Base-by-base conservation (phyloP, 1,284 basidiomycete genomes). In the Waitea zeae region DNA sequence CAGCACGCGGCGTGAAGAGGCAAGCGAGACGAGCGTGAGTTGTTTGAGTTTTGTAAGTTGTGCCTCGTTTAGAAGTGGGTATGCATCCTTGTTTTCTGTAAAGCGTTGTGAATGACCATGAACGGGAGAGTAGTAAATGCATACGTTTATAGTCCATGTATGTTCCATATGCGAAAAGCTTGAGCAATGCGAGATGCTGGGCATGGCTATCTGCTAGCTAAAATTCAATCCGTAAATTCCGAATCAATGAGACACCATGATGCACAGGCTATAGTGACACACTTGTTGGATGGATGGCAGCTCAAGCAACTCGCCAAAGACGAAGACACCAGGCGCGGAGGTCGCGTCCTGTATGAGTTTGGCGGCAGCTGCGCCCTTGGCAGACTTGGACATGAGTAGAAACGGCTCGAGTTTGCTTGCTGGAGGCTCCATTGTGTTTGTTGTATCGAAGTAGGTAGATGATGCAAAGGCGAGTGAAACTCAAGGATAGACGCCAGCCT, bases 41-140 rank as follows among this genome's bases (percentile, higher is more conserved):
- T 93, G 87, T 56, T 86, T 89, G 12, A 98, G 68, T 53, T 98
- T 98, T 19, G 63, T 70, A 3, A 69, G 62, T 47, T 96, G 89
- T 0, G 73, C 67, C 2, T 61, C 50, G 34, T 72, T 79, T 29
- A 97, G 57, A 0, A 70, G 47, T 0, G 89, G 88, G 20, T 79
- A 62, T 0, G 56, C 39, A 36, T 71, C 64, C 48, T 74, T 68
- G 51, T 76, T 62, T 41, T 67, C 78, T 87, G 51, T 15, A 12
- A 5, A 27, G 18, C 7, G 6, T 17, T 13, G n/a, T 20, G 17
- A 19, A 17, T 17, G n/a, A 42, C 61, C 61, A 46, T 18, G 17
- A 11, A 12, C 5, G 19, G 17, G 19, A 24, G 24, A 17, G 5
- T 3, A 44, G 44, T 48, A 42, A 47, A 14, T 6, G 15, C 29